Conservation (phyloP, 2,329 filamentous ascomycete genomes). For the Calonectria pseudoturangicola region DNA sequence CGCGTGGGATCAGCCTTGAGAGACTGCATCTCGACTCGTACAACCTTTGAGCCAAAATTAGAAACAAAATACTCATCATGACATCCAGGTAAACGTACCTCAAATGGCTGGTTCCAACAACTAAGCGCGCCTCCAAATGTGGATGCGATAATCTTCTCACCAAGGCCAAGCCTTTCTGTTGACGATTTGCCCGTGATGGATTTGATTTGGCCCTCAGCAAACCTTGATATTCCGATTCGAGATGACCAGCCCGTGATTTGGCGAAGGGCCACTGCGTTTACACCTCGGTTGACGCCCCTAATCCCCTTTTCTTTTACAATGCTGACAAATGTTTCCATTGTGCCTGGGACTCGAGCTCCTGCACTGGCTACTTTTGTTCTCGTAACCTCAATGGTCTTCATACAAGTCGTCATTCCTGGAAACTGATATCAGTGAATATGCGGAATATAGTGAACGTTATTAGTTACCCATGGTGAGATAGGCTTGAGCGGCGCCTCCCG, state of each 20-base stretch:
- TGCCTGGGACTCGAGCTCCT: slow-evolving; percentile 28
- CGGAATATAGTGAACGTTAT: no score
- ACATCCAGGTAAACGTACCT: slow-evolving; percentile 5
- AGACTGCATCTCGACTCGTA: slow-evolving; percentile 42
- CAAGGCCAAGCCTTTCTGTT: slow-evolving; percentile 20
- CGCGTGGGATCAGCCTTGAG: slow-evolving; percentile 33
- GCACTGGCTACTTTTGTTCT: slow-evolving; percentile 24
- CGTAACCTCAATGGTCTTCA: slow-evolving; percentile 39
- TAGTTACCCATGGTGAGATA: slow-evolving; percentile 39
- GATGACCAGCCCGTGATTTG: slow-evolving; percentile 40
- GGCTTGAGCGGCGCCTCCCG: slow-evolving; percentile 37
- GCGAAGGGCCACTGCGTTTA: slow-evolving; percentile 39
- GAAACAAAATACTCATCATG: background rate
- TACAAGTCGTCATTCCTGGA: slow-evolving; percentile 37
- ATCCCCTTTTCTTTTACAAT: slow-evolving; percentile 37
- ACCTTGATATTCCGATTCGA: slow-evolving; percentile 38
- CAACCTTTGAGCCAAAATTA: slow-evolving; percentile 13
- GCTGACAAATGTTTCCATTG: slow-evolving; percentile 37
- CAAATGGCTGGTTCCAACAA: slow-evolving; percentile 41
- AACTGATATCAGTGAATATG: background rate
- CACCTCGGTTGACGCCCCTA: slow-evolving; percentile 33
- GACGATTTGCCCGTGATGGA: slow-evolving; percentile 17
- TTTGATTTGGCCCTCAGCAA: slow-evolving; percentile 31
- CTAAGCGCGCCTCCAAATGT: slow-evolving; percentile 35
- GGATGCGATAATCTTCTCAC: slow-evolving; percentile 34